phyloP scores from a whole-genome alignment of 768 basidiomycete genomes.

The Tulasnella sp. region DNA sequence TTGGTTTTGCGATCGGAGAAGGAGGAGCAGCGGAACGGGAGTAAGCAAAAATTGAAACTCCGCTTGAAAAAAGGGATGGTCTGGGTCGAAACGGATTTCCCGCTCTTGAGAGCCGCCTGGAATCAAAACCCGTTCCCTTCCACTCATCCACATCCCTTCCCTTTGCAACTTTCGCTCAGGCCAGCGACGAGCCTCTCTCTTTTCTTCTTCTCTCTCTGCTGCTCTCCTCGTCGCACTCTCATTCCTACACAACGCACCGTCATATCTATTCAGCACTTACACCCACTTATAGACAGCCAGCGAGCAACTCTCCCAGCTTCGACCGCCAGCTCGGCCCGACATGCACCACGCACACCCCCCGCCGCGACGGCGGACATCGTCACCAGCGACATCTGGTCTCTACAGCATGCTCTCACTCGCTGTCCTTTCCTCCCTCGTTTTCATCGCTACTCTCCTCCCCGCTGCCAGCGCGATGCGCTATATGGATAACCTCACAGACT shows the following conservation, averaged over 20 bases:
- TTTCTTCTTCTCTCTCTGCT: too few relatives aligned
- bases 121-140: not conserved
- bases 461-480: slow-evolving; percentile 27
- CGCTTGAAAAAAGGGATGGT: not conserved
- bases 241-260: not conserved
- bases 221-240: not conserved
- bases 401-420: not conserved
- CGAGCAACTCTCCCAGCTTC: not conserved
- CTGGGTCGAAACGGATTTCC: not conserved
- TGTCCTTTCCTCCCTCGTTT: not conserved
- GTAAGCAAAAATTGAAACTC: not conserved
- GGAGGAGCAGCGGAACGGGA: not conserved
- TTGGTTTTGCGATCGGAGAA: too few relatives aligned
- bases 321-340: not conserved
- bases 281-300: not conserved
- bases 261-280: not conserved
- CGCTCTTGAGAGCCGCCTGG: not conserved
- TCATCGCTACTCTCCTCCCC: not conserved
- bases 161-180: not conserved
- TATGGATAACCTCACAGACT: slow-evolving; percentile 49
- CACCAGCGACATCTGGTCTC: not conserved
- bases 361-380: not conserved
- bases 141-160: not conserved
- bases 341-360: not conserved
- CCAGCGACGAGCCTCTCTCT: not conserved